Conservation (phyloP, 1,284 basidiomycete species). For the Boletus sp. region DNA sequence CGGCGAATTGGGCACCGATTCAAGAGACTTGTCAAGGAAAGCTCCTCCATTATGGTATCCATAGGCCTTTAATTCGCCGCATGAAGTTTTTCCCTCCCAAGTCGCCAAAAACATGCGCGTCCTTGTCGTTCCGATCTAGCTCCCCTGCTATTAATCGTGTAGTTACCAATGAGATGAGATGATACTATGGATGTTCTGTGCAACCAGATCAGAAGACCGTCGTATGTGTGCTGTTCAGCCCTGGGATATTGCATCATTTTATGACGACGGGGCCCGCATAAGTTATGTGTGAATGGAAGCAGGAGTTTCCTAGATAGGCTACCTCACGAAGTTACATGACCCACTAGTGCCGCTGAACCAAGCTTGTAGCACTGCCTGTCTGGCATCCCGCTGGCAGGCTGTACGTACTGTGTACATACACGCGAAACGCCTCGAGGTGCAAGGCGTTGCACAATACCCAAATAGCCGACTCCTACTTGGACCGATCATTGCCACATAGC, state of each 20-base stretch:
- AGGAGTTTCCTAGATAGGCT: constrained; percentile 2
- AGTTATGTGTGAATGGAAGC: not conserved
- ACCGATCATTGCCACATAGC: constrained; percentile 10
- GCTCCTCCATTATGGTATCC: constrained; percentile 30
- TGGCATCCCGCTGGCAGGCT: constrained; percentile 14
- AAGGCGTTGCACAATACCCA: constrained; percentile 15
- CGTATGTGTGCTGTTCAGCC: not conserved
- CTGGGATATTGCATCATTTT: not conserved
- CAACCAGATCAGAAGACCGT: not conserved
- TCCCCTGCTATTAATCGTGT: not conserved
- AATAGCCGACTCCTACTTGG: constrained; percentile 18
- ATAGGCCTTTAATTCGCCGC: constrained; percentile 21
- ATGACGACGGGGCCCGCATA: not conserved
- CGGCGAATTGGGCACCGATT: constrained; percentile 43
- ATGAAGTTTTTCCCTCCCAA: not conserved
- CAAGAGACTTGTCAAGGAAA: constrained; percentile 46
- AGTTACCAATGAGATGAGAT: not conserved
- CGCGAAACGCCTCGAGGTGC: constrained; percentile 26
- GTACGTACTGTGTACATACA: constrained; percentile 24
- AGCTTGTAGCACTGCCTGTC: constrained; percentile 21
- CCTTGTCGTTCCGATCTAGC: not conserved
- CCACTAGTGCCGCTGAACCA: not conserved
- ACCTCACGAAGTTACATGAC: not conserved
- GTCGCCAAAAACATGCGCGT: not conserved
- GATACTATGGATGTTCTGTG: not conserved